Evolutionary conservation across 371 early-diverging fungal genomes (phyloP), one percentile per base, ranked within the genome.

Genomic region (Paraphysoderma sedebokerense): DNA sequence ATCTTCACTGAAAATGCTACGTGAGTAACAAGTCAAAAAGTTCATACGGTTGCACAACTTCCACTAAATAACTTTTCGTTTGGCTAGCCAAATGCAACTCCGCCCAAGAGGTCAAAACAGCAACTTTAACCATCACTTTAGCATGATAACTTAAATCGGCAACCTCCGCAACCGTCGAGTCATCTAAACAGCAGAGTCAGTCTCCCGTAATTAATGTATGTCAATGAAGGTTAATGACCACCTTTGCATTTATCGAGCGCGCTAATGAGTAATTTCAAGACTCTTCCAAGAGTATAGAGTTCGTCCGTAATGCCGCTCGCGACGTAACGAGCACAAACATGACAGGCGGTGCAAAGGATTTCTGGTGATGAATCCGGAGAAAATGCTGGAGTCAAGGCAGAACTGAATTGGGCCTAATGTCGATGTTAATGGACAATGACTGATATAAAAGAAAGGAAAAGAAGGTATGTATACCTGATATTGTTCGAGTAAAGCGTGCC

Each of bases 331-430:
- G 87, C 85, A 48, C 81, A 81, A 2, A 87, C 87, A 38, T 79
- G 70, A 13, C 86, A 85, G 17, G 87, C 91, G 23, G 77, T 61
- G 23, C 82, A 76, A 0, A 78, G 75, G 38, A 87, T 73, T 46
- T 85, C 80, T 0, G 87, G 80, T 0, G 79, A 71, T 1, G 82
- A 72, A 38, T 90, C 85, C 0, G 74, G 61, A 0, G 76, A 70
- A 56, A 90, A 86, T 5, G 85, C 86, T 4, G 91, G 91, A 0
- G 85, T 84, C 30, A 90, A 61, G 0, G 91, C 86, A 2, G 87
- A 82, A 26, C 81, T 79, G 39, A 89, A 85, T 57, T 89, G 90
- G 0, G 90, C 85, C 63, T 63, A 59, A 34, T 38, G 33, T 23
- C 50, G 15, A 15, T 12, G 17, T 20, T 15, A 48, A 56, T 13